A percentile compares a stretch with the other conserved stretches of the same genome.
phyloP scores from a whole-genome alignment of 2,329 filamentous ascomycete genomes.

The Aotearoamyces nothofagi region DNA sequence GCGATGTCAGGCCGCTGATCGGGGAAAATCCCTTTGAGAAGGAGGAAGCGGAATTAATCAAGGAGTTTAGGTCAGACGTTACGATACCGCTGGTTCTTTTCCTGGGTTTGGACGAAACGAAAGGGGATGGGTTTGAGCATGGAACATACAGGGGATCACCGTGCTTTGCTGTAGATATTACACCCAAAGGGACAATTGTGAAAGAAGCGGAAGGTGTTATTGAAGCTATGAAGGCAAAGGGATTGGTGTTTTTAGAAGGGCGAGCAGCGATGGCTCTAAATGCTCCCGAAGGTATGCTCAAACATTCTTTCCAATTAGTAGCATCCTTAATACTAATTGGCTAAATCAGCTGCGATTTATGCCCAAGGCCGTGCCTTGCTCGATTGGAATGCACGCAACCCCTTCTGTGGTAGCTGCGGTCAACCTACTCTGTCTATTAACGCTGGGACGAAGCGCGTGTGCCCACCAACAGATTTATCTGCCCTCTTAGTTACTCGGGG shows the following conservation, averaged over 20 bases:
- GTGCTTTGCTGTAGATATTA: constrained; percentile 83
- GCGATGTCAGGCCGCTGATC: constrained; percentile 56
- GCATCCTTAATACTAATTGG: not conserved
- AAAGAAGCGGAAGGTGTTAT: constrained; percentile 48
- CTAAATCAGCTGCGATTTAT: constrained; percentile 61
- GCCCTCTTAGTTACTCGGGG: no score
- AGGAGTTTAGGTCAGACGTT: constrained; percentile 56
- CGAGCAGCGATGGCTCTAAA: constrained; percentile 34
- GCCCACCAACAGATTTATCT: constrained; percentile 53
- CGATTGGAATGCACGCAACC: constrained; percentile 90
- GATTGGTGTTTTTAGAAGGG: constrained; percentile 51
- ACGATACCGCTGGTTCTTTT: constrained; percentile 65
- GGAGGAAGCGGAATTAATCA: constrained; percentile 58
- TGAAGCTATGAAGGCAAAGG: constrained; percentile 40
- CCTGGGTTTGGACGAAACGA: constrained; percentile 62
- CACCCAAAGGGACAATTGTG: constrained; percentile 48
- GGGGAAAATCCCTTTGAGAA: constrained; percentile 55
- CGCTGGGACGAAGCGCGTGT: constrained; percentile 67
- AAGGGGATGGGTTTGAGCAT: constrained; percentile 30
- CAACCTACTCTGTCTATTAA: constrained; percentile 65
- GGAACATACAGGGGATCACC: constrained; percentile 65
- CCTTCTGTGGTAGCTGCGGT: constrained; percentile 83
- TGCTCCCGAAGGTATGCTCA: constrained; percentile 28
- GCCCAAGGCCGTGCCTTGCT: constrained; percentile 76
- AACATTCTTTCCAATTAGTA: not conserved